Evolutionary conservation across 306 rosid species (phyloP), one percentile per base, ranked within the genome.

Genomic region (Prunus mume): DNA sequence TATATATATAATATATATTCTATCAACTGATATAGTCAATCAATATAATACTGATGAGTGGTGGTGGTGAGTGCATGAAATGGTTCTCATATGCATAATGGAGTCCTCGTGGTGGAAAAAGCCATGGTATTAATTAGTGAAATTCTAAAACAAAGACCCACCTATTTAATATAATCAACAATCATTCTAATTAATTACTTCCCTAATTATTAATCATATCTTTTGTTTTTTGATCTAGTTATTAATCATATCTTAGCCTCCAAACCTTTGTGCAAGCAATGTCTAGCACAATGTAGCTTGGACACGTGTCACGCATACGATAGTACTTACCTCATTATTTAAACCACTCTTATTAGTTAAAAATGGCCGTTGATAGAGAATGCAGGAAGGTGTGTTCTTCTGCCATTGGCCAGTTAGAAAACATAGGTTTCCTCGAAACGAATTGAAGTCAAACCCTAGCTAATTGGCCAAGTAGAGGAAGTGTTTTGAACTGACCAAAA

Each of bases 391-490:
- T 27, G 57, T 69, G 54, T 69, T 17, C n/a, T 45, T 34, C 73
- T 24, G 20, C 20, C 38, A 69, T 69, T 69, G 73, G 58, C 46
- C 28, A 25, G 15, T 47, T 69, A 3, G 9, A 10, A 11, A 45
- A 45, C 72, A 22, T 68, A 45, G 72, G 72, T 45, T 45, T 68
- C 56, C 32, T 68, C 72, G 72, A 68, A 68, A 45, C 14, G 11
- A 68, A 12, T 58, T 12, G 15, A 47, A 47, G 34, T 43, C 20
- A 68, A 22, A 43, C 52, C n/a, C 30, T 12, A 0, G 6, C 52
- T 20, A 43, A 43, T 46, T 18, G 54, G 32, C 27, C 34, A 43
- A 47, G 20, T 1, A 6, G 34, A 24, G 34, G 12, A 68, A 24
- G 34, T 20, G 20, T 17, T 22, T 64, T 32, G 38, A 24, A 3